Conservation (phyloP, 148 eudicot genomes). For the Persicaria maculosa region DNA sequence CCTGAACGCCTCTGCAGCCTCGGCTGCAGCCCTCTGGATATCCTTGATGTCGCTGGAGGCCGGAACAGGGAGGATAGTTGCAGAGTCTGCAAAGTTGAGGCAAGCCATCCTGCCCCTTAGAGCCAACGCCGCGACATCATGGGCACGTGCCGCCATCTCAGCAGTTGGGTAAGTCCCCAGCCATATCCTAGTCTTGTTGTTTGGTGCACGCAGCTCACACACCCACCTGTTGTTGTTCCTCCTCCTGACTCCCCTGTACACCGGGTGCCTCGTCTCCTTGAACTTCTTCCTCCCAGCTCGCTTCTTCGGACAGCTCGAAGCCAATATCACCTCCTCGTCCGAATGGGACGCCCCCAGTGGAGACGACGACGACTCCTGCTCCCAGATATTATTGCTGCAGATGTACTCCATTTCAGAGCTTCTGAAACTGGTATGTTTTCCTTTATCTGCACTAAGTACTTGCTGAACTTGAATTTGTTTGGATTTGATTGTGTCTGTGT, state of each 20-base stretch:
- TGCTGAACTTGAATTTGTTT: neutral
- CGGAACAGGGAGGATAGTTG: constrained; percentile 2
- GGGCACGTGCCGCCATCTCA: constrained; percentile 39
- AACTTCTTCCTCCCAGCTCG: constrained; percentile 16
- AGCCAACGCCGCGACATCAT: constrained; percentile 41
- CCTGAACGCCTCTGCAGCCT: constrained; percentile 7
- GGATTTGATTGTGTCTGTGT: neutral
- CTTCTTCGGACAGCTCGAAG: constrained; percentile 14
- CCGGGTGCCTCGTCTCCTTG: constrained; percentile 23
- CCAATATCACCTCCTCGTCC: constrained; percentile 12
- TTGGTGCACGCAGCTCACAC: constrained; percentile 21
- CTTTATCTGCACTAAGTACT: neutral
- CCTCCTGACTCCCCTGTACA: constrained; percentile 20
- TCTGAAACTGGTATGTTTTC: neutral
- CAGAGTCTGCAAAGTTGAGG: constrained; percentile 16
- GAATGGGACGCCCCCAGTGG: constrained; percentile 3
- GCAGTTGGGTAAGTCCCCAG: constrained; percentile 17
- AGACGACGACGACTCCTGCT: neutral
- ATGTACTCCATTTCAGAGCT: neutral
- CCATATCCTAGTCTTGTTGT: constrained; percentile 18
- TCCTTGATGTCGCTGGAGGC: constrained; percentile 7
- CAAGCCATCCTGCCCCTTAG: constrained; percentile 10
- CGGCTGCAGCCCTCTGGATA: constrained; percentile 14
- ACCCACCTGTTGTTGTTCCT: constrained; percentile 20
- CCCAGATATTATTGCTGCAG: constrained; percentile 6